Base-by-base conservation (phyloP, 202 grass and related monocot species). In the Zizania palustris region DNA sequence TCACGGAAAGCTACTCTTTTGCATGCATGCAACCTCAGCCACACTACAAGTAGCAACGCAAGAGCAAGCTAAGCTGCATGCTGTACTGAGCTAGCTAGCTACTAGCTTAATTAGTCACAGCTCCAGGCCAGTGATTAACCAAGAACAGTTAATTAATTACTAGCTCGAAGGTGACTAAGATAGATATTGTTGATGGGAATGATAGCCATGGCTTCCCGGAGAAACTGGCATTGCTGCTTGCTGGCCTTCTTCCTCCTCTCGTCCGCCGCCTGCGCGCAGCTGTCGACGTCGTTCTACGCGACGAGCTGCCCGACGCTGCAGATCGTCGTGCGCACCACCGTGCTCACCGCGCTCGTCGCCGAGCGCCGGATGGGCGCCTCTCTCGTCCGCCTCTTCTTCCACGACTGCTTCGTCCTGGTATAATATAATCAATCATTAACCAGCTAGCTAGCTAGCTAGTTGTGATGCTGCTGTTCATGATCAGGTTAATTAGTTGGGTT, bases 361-460 rank as follows among this genome's bases (percentile, higher is more conserved):
- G 85, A 90, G 20, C 41, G 38, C 11, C 81, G 93, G 9, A 85
- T 90, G 57, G 93, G 89, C 34, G 89, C 93, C 9, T 96, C 89
- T 63, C 88, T 96, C 18, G 14, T 90, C 13, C 41, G 91, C 33
- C 91, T 93, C 80, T 76, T 77, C 84, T 93, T 93, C 65, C 91
- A 93, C 3, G 88, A 95, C 74, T 96, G 89, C 63, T 96, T 92
- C 60, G 93, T 92, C 50, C 88, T 86, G 44, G 91, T 93, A 74
- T 28, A 28, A 28, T 93, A 74, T 28, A 28, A 28, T 28, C 28
- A 28, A 0, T 28, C 0, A 28, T 28, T 28, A 28, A 28, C 28
- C 28, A 28, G 28, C 28, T 28, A 28, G 28, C 28, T n/a, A n/a
- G n/a, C n/a, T n/a, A n/a, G n/a, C n/a, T n/a, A n/a, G n/a, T n/a